Percentiles rank a stretch among this genome's conserved stretches.
Evolutionary conservation across 1,284 basidiomycete genomes (phyloP).

Genomic region (Sphagnurus paluster): DNA sequence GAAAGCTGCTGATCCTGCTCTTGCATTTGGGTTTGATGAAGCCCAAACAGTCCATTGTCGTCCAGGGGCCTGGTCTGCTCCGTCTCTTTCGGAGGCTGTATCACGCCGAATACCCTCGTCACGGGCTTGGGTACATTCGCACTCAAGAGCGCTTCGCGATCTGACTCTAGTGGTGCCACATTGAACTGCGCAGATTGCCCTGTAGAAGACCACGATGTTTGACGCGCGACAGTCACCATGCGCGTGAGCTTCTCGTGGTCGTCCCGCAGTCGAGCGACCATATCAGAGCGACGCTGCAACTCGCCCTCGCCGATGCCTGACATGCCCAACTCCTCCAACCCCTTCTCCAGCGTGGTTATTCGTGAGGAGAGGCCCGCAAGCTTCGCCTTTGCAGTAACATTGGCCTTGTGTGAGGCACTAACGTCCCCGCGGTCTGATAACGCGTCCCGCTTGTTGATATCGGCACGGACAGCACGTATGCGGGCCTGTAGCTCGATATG

Average conservation of each 20-base stretch:
- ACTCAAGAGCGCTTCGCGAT: slow-evolving; percentile 66
- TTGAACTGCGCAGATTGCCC: slow-evolving; percentile 32
- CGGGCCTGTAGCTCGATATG: slow-evolving; percentile 74
- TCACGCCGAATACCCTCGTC: slow-evolving; percentile 79
- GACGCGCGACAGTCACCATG: slow-evolving; percentile 73
- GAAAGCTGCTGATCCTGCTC: slow-evolving; percentile 84
- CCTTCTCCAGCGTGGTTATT: slow-evolving; percentile 70
- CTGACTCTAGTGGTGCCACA: slow-evolving; percentile 53
- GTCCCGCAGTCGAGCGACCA: slow-evolving; percentile 81
- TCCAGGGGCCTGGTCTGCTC: slow-evolving; percentile 85
- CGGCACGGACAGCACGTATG: slow-evolving; percentile 78
- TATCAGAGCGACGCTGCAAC: slow-evolving; percentile 78
- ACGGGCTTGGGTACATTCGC: slow-evolving; percentile 45
- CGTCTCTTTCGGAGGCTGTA: slow-evolving; percentile 70
- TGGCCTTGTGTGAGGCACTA: slow-evolving; percentile 72
- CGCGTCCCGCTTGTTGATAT: slow-evolving; percentile 85
- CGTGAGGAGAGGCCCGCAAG: slow-evolving; percentile 74
- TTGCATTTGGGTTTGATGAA: slow-evolving; percentile 81
- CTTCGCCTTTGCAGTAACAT: slow-evolving; percentile 82
- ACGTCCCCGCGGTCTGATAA: slow-evolving; percentile 76
- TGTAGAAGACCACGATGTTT: slow-evolving; percentile 43
- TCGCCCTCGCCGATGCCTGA: slow-evolving; percentile 82
- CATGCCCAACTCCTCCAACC: slow-evolving; percentile 63
- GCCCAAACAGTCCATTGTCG: slow-evolving; percentile 74
- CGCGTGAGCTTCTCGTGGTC: slow-evolving; percentile 82